Base-by-base conservation (phyloP, 2,329 filamentous ascomycete species). In the Colletotrichum godetiae region DNA sequence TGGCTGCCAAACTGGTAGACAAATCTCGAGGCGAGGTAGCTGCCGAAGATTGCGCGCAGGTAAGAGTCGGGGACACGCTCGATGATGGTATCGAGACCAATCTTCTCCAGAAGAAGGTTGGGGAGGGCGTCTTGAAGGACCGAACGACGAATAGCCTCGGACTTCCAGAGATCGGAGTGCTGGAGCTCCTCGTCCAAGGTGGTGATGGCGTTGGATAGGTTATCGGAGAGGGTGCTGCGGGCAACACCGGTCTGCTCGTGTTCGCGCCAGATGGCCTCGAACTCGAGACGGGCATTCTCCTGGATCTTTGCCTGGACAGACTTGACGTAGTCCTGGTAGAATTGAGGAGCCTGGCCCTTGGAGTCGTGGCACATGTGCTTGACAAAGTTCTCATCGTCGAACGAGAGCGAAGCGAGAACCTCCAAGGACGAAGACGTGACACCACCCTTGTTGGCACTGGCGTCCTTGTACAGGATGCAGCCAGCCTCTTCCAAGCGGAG, bases 211-310 rank as follows among this genome's bases (percentile, higher is more conserved):
- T 94, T 86, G 69, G 94, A 97, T 67, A 99, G 90, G 78, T 93
- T 94, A 83, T 99, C 97, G 60, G 95, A 97, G 68, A 99, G 88
- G n/a, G 95, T 91, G 74, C 95, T 97, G 75, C 95, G 91, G 27
- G 94, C 86, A 67, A 92, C 87, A 65, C 94, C 94, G 1, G 94
- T 98, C 81, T 92, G 85, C 84, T 97, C 92, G 80, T 97, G 91
- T 84, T 99, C 97, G 76, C 94, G 92, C 97, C 97, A 99, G 85
- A 99, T 97, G 56, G 97, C 97, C 85, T 99, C 97, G 78, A 99
- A 99, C 84, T 99, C 97, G 46, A 99, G 91, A 19, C 91, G 88
- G 2, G 97, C 97, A 78, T 99, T 99, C 78, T 95, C 92, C 83
- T 94, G 91, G 82, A 99, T 98, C 80, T 93, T 95, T 75, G 91